Evolutionary conservation across 2,329 filamentous ascomycete genomes (phyloP), one percentile per base, ranked within the genome.

Genomic region (Fusarium dimerum): DNA sequence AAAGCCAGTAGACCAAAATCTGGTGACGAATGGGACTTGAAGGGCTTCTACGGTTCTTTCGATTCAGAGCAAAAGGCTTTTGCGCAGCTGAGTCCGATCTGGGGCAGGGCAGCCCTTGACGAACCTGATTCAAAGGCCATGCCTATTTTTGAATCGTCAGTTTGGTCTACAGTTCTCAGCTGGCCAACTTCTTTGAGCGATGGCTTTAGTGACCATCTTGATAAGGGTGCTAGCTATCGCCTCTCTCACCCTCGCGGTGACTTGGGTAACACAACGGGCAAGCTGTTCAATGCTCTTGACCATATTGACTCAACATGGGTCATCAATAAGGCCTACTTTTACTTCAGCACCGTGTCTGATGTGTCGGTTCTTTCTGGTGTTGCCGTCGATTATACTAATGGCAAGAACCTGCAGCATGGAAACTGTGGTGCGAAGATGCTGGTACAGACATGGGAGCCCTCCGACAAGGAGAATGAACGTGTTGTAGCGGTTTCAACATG

Each of bases 31-130:
- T 48, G 46, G 46, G 39, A 42, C n/a, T 30, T 48, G 11, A 48
- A 48, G 16, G 46, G 46, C 3, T 48, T 48, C 10, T 48, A 48
- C 20, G 46, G 46, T 17, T 48, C 46, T 6, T 48, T 48, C 10
- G 46, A 40, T n/a, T 16, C 42, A 15, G 42, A n/a, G 6, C 13
- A 20, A 9, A 13, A 43, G 2, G 42, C 20, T 1, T 30, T 43
- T n/a, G 17, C 7, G 9, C 42, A 43, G 20, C 42, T 43, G 9
- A 30, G 42, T 15, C 5, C 42, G 16, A 9, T 43, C 20, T 43
- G 42, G 42, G 42, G 42, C 5, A 43, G 42, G 32, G 42, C 29
- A 30, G 9, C 42, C 29, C 20, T 30, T 7, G 42, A 43, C 32
- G 9, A 43, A 30, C 42, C 42, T 15, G 42, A 20, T 1, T 20